A percentile compares a stretch with the other conserved stretches of the same genome.
phyloP scores from a whole-genome alignment of 1,284 basidiomycete species.

The Apiotrichum siamense region DNA sequence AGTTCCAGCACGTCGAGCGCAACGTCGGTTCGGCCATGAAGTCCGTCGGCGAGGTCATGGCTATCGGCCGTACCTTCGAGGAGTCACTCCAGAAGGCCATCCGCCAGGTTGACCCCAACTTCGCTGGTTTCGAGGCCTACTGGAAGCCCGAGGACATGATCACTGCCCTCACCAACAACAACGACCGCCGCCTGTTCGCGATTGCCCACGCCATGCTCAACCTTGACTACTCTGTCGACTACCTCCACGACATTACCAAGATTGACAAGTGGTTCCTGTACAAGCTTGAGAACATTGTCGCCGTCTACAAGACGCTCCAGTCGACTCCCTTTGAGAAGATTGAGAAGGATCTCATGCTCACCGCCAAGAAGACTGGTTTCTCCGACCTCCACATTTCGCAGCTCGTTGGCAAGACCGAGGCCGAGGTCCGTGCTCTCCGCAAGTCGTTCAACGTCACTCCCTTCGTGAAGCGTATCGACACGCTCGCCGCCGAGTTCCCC shows the following conservation, averaged over 20 bases:
- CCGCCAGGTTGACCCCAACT: slow-evolving; percentile 89
- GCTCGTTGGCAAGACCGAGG: slow-evolving; percentile 64
- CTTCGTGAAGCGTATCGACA: slow-evolving; percentile 99
- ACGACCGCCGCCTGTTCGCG: slow-evolving; percentile 90
- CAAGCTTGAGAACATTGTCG: slow-evolving; percentile 84
- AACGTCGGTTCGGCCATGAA: slow-evolving; percentile 98
- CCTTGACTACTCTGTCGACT: slow-evolving; percentile 83
- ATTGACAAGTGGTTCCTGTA: slow-evolving; percentile 99
- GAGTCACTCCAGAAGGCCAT: slow-evolving; percentile 98
- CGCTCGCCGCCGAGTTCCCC: slow-evolving; percentile 96
- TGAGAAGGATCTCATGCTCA: slow-evolving; percentile 63
- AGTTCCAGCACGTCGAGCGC: slow-evolving; percentile 93
- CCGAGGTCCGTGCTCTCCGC: slow-evolving; percentile 71
- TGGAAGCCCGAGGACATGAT: slow-evolving; percentile 77
- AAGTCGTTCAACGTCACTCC: slow-evolving; percentile 85
- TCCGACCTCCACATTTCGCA: slow-evolving; percentile 87
- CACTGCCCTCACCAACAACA: slow-evolving; percentile 57
- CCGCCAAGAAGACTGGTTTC: slow-evolving; percentile 89
- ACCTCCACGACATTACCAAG: slow-evolving; percentile 88
- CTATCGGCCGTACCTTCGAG: slow-evolving; percentile 97
- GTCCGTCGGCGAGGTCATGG: slow-evolving; percentile 99
- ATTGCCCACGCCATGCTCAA: slow-evolving; percentile 89
- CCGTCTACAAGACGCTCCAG: slow-evolving; percentile 68
- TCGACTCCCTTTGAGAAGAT: slow-evolving; percentile 61
- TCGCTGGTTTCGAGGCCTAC: slow-evolving; percentile 56